Conservation (phyloP, 2,329 filamentous ascomycete genomes). For the Ustulina deusta region DNA sequence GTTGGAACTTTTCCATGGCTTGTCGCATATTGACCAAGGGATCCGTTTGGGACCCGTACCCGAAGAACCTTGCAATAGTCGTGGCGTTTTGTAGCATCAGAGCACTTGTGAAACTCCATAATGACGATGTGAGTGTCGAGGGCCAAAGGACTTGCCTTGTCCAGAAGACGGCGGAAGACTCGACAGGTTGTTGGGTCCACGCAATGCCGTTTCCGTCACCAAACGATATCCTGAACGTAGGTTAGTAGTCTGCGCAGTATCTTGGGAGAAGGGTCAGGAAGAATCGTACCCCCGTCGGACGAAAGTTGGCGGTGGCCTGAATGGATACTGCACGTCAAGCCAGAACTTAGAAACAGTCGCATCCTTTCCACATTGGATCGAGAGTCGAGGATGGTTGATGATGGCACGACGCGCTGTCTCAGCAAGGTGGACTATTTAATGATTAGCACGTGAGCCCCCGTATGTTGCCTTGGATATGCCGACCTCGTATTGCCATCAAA, state of each 20-base stretch:
- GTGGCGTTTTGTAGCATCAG: slow-evolving; percentile 60
- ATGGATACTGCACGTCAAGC: slow-evolving; percentile 72
- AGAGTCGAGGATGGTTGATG: slow-evolving; percentile 58
- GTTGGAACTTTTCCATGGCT: slow-evolving; percentile 50
- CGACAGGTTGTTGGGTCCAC: slow-evolving; percentile 62
- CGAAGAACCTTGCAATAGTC: slow-evolving; percentile 60
- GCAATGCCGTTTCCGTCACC: slow-evolving; percentile 59
- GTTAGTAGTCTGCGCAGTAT: slow-evolving; percentile 33
- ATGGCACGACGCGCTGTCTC: slow-evolving; percentile 58
- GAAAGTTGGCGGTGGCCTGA: slow-evolving; percentile 68
- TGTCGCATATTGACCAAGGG: slow-evolving; percentile 42
- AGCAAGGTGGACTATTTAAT: slow-evolving; percentile 58
- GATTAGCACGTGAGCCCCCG: slow-evolving; percentile 22
- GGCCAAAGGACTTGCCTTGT: slow-evolving; percentile 66
- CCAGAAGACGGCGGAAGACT: slow-evolving; percentile 59
- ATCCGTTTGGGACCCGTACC: slow-evolving; percentile 53
- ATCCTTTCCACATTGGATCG: slow-evolving; percentile 59
- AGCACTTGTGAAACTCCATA: slow-evolving; percentile 64
- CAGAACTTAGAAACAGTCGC: slow-evolving; percentile 65
- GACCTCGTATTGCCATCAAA: slow-evolving; percentile 62
- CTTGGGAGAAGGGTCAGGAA: background rate
- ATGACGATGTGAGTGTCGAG: slow-evolving; percentile 61
- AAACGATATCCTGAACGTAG: slow-evolving; percentile 61
- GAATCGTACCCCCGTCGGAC: slow-evolving; percentile 68
- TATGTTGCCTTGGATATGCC: slow-evolving; percentile 40